Conservation (phyloP, 176 grass and related monocot species). For the Triticum turgidum region DNA sequence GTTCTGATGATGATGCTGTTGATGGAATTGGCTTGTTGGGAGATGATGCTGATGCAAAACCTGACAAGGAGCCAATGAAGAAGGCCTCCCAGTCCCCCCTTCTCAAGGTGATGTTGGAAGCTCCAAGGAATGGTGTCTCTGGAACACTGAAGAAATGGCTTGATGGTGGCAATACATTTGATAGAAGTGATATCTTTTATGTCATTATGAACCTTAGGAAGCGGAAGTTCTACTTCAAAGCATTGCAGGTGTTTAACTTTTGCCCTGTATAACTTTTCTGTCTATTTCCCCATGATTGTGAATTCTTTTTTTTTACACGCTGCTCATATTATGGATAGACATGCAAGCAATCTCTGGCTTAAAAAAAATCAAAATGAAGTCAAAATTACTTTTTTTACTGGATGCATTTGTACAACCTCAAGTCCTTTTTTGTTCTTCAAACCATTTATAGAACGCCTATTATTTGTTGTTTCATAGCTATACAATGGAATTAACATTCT, state of each 20-base stretch:
- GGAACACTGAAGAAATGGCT: slow-evolving; percentile 59
- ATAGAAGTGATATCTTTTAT: slow-evolving; percentile 39
- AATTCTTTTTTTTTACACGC: background rate
- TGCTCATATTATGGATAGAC: background rate
- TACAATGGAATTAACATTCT: background rate
- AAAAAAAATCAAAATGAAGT: background rate
- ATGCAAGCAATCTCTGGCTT: background rate
- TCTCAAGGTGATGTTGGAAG: slow-evolving; percentile 40
- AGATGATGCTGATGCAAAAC: slow-evolving; percentile 34
- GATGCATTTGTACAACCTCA: background rate
- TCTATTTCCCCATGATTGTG: background rate
- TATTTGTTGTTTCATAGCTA: background rate
- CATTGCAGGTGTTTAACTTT: slow-evolving; percentile 64
- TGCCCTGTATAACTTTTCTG: background rate
- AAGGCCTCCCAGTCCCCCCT: slow-evolving; percentile 5
- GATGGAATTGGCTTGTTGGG: slow-evolving; percentile 36
- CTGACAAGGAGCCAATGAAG: slow-evolving; percentile 18
- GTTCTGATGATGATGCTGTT: slow-evolving; percentile 46
- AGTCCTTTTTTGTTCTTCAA: slow-evolving; percentile 1
- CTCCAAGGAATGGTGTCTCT: slow-evolving; percentile 22
- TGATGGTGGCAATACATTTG: slow-evolving; percentile 53
- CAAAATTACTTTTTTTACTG: slow-evolving; percentile 1
- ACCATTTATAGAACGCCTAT: background rate
- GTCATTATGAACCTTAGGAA: slow-evolving; percentile 51
- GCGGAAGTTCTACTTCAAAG: slow-evolving; percentile 44